phyloP scores from a whole-genome alignment of 805 yeast genomes.

The Candida montana region DNA sequence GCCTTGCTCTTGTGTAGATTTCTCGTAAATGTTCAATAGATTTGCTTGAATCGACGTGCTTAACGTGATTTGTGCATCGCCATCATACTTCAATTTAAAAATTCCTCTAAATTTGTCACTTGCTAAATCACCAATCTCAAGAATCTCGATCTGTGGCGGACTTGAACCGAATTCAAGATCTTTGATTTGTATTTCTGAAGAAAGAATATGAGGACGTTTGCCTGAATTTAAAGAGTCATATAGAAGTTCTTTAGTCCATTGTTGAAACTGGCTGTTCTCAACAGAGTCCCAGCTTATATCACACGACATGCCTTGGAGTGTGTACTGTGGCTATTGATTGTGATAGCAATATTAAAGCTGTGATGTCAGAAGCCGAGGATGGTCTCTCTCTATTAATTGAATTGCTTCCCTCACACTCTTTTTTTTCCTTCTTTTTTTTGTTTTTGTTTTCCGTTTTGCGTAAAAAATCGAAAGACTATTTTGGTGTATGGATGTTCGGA shows the following conservation, averaged over 20 bases:
- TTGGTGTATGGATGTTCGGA: background rate
- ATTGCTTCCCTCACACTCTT: background rate
- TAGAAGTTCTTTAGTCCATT: conserved; percentile 58
- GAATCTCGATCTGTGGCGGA: conserved; percentile 71
- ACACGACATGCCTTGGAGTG: conserved; percentile 52
- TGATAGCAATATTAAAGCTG: background rate
- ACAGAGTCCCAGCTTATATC: conserved; percentile 73
- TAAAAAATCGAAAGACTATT: background rate
- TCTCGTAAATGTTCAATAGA: conserved; percentile 61
- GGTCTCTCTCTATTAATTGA: background rate
- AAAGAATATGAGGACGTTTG: conserved; percentile 62
- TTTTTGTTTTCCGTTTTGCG: conserved; percentile 1
- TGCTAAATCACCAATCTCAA: conserved; percentile 79
- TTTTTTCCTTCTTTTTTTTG: background rate
- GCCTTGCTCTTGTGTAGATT: conserved; percentile 23
- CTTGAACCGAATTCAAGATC: conserved; percentile 69
- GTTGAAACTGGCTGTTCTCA: conserved; percentile 56
- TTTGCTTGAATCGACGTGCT: conserved; percentile 83
- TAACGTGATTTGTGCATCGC: conserved; percentile 70
- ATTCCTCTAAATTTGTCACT: conserved; percentile 75
- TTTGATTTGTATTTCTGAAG: conserved; percentile 60
- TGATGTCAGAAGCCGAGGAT: background rate
- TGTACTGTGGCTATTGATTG: background rate
- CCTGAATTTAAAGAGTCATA: conserved; percentile 74
- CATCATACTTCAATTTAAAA: conserved; percentile 68